These are phyloP conservation scores for Micromonas commoda DNA, from an alignment of 139 green algal species.

Conservation along the genomic window DNA sequence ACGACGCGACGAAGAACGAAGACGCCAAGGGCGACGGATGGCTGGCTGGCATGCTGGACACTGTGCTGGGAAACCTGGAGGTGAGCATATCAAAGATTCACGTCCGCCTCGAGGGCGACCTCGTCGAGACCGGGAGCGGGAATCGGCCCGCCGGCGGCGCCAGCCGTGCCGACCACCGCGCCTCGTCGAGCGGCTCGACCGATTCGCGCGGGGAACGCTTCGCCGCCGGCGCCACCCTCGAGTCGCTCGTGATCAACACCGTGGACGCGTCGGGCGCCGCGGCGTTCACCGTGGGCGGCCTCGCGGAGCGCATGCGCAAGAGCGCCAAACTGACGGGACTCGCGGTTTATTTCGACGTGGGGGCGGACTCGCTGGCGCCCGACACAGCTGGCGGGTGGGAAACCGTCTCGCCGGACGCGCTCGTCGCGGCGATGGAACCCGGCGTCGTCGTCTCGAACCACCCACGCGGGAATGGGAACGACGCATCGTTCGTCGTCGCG, in stretches of 20 bases:
- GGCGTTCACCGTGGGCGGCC: not conserved
- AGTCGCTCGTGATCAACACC: not conserved
- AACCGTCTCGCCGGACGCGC: not conserved
- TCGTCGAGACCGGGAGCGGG: not conserved
- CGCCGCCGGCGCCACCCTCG: not conserved
- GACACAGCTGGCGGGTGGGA: not conserved
- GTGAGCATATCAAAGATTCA: not conserved
- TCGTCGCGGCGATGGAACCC: not conserved
- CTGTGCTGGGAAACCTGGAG: not conserved
- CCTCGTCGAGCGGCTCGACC: not conserved
- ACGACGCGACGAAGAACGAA: not conserved
- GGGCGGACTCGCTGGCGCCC: not conserved
- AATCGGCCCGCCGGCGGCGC: not conserved
- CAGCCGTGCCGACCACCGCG: too few relatives aligned
- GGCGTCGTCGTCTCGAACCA: not conserved
- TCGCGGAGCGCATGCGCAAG: not conserved
- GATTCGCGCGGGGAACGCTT: not conserved
- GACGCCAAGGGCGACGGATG: not conserved
- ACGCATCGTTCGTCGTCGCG: not conserved
- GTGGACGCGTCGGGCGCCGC: not conserved
- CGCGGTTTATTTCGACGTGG: not conserved
- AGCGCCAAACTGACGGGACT: not conserved
- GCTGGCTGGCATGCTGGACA: not conserved
- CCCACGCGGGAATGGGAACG: too few relatives aligned
- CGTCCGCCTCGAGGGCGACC: not conserved